Percentiles rank a stretch among this genome's conserved stretches.
Evolutionary conservation across 106 monocot species (phyloP).

Genomic region (Allium cepa): DNA sequence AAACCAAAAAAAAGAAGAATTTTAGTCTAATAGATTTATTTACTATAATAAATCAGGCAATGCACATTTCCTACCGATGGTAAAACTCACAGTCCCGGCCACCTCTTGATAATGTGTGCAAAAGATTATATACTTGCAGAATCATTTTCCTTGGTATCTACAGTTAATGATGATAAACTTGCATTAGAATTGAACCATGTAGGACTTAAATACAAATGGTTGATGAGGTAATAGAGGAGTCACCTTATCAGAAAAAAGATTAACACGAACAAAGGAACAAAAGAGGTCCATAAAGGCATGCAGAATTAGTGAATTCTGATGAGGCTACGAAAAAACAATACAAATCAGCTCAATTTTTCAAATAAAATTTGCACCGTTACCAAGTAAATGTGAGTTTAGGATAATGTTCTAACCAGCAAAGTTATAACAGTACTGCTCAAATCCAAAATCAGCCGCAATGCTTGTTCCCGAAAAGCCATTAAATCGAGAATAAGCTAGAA

Average conservation of each 20-base stretch:
- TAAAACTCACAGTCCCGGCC: slow-evolving; percentile 97
- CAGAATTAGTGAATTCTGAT: slow-evolving; percentile 95
- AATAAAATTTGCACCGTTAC: not conserved
- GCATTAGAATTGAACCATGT: slow-evolving; percentile 3
- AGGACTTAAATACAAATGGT: not conserved
- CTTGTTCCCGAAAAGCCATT: slow-evolving; percentile 99
- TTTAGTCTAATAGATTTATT: too few species aligned
- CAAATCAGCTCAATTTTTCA: not conserved
- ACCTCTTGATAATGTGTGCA: slow-evolving; percentile 69
- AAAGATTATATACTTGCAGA: slow-evolving; percentile 79
- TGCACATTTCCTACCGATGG: slow-evolving; percentile 52
- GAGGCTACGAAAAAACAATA: slow-evolving; percentile 58
- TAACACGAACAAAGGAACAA: slow-evolving; percentile 90
- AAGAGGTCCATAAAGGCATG: slow-evolving; percentile 99
- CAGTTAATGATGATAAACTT: slow-evolving; percentile 9
- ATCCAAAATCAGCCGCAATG: slow-evolving; percentile 85
- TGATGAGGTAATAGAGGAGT: slow-evolving; percentile 1
- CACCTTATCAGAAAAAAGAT: slow-evolving; percentile 93
- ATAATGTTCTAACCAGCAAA: slow-evolving; percentile 54
- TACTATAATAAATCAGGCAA: too few species aligned
- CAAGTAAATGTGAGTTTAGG: not conserved
- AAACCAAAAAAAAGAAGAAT: too few species aligned
- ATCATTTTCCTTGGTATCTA: slow-evolving; percentile 99
- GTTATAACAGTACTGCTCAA: slow-evolving; percentile 98
- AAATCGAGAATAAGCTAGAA: slow-evolving; percentile 86